A percentile compares a stretch with the other conserved stretches of the same genome.
Conservation (phyloP, 345 rosid species). For the Passiflora organensis region DNA sequence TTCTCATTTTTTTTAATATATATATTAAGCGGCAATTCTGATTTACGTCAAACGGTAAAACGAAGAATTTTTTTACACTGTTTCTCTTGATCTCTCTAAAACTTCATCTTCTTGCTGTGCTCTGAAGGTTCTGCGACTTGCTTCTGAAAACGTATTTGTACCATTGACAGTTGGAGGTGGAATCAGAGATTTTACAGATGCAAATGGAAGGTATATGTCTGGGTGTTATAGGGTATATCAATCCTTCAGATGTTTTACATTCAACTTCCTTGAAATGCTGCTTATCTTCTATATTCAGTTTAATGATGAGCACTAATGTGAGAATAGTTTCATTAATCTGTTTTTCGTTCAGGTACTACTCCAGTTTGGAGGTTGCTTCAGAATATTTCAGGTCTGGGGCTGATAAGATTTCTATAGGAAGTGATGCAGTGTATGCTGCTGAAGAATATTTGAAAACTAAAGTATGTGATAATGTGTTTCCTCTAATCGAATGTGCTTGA, state of each 20-base stretch:
- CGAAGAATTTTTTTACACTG: not conserved
- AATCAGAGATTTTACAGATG: constrained; percentile 90
- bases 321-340: not conserved
- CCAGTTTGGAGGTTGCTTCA: constrained; percentile 97
- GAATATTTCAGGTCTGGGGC: constrained; percentile 98
- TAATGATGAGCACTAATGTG: not conserved
- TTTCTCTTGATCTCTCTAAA: not conserved
- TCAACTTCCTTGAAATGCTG: too few species aligned
- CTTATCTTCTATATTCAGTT: not conserved
- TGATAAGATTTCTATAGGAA: constrained; percentile 92
- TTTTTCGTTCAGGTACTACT: constrained; percentile 60
- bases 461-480: constrained; percentile 37
- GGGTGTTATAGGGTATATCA: not conserved
- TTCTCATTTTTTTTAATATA: too few species aligned
- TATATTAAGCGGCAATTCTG: too few species aligned
- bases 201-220: constrained; percentile 71
- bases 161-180: constrained; percentile 99
- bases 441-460: constrained; percentile 80
- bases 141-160: constrained; percentile 95
- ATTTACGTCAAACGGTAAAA: too few species aligned
- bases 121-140: constrained; percentile 71
- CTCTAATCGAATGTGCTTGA: not conserved
- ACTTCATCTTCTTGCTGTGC: constrained; percentile 11
- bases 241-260: not conserved
- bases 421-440: constrained; percentile 91